Base-by-base conservation (phyloP, 208 protist genomes). In the Leptomonas seymouri region DNA sequence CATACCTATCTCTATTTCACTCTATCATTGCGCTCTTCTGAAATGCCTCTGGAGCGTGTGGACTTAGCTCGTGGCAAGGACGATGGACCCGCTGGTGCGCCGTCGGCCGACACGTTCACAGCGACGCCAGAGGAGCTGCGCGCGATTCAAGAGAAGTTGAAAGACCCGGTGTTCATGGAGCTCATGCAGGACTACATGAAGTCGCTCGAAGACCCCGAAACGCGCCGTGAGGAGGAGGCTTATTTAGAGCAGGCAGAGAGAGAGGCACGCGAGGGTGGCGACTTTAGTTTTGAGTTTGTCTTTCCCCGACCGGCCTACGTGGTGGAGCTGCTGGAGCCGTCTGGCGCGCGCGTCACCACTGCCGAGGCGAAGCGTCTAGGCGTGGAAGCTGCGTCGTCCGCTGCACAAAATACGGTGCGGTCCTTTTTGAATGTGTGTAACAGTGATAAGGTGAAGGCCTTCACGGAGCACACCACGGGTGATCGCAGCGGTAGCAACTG, bases 231-330 rank as follows among this genome's bases (percentile, higher is more conserved):
- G 76, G 90, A 97, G 80, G 89, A 97, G 83, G 91, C 80, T 2
- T 97, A 97, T 73, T 69, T 97, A 1, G 77, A 81, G 71, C 91
- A 97, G 74, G 89, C 89, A 9, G 93, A 97, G 59, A 79, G 80
- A 0, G 88, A 95, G 71, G 93, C 93, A 5, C 78, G 83, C 31
- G 84, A 90, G 54, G 84, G 81, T 42, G 93, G 93, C 34, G 91
- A 97, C 70, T 91, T 89, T 81, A 94, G 81, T 77, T 97, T 96
- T 74, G 87, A 95, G 51, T 97, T 97, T 71, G 81, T 97, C 42
- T 97, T 97, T 51, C 93, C 93, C 0, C 74, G 55, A 1, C 72
- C 90, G 1, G 78, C 68, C 20, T 97, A 92, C 74, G 89, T 91
- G 12, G 86, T 95, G 44, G 88, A 96, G 87, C 81, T 97, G 44